Base-by-base conservation (phyloP, 2,329 filamentous ascomycete genomes). In the Cladophialophora chaetospira region DNA sequence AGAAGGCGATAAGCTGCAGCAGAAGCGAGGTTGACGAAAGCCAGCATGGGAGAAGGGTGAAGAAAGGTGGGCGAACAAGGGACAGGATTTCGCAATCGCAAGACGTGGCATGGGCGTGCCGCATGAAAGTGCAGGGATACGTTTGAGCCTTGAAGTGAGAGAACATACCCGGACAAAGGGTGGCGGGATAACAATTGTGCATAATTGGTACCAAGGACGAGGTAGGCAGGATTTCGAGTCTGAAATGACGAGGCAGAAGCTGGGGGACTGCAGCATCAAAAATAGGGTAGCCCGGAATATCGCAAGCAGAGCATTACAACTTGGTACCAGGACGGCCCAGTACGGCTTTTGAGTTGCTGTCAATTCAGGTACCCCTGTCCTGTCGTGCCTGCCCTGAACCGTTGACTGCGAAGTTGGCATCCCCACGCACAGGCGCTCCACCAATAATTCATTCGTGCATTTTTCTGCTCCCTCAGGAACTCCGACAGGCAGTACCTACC, bases 391-490 rank as follows among this genome's bases (percentile, higher is more conserved):
- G 36, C 42, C 42, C 42, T 44, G 42, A 23, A 25, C 42, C 23
- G 23, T 44, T 44, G 42, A 28, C 42, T n/a, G 26, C 23, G 42
- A 44, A 44, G 42, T 44, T 44, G 23, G 42, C 42, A 44, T 44
- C 42, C 42, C 42, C 42, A 44, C 42, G 42, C 21, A 44, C 42
- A 44, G 19, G 42, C 21, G 26, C 36, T 44, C 42, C 42, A 44
- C 42, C 42, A 28, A 44, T 5, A 44, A 44, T 25, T 25, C 42
- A 44, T 44, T 44, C 42, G 42, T 44, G 42, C 42, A 44, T 44
- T 44, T 44, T 44, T 44, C 42, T 44, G 13, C 42, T 25, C 21
- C 23, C 17, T 17, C 23, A 19, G 42, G 26, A 44, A 4, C 17
- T 44, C 42, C 42, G n/a, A 28, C 42, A 44, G n/a, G n/a, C 42